A percentile compares a stretch with the other conserved stretches of the same genome.
Conservation (phyloP, 768 basidiomycete genomes). For the Lactarius akahatsu region DNA sequence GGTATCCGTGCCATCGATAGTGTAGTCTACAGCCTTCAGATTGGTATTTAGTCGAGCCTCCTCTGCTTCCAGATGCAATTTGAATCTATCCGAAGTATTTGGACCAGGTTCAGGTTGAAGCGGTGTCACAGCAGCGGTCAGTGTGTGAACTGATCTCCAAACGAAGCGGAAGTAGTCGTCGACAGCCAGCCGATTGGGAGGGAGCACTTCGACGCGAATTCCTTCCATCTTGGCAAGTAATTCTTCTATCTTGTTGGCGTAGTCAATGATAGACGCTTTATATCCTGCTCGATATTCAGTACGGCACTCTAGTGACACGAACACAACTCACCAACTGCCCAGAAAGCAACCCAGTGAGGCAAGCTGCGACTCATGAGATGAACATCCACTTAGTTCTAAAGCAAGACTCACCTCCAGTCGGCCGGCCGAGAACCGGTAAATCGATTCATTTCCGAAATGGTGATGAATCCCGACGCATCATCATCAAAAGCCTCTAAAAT, state of each 20-base stretch:
- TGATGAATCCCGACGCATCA: constrained; percentile 38
- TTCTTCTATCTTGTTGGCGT: constrained; percentile 18
- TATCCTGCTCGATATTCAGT: constrained; percentile 11
- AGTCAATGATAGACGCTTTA: constrained; percentile 18
- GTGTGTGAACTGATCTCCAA: constrained; percentile 8
- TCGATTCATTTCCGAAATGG: constrained; percentile 36
- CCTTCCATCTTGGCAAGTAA: constrained; percentile 25
- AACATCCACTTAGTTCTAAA: background rate
- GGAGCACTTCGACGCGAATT: constrained; percentile 3
- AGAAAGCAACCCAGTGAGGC: constrained; percentile 37
- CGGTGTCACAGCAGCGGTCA: constrained; percentile 6
- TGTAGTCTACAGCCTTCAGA: constrained; percentile 32
- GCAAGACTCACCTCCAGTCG: constrained; percentile 32
- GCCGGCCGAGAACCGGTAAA: constrained; percentile 33
- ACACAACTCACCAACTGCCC: constrained; percentile 30
- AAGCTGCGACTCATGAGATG: constrained; percentile 25
- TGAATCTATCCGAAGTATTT: constrained; percentile 25
- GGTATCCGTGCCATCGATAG: constrained; percentile 36
- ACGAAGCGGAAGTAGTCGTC: background rate
- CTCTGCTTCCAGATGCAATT: constrained; percentile 30
- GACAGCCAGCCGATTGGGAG: constrained; percentile 11
- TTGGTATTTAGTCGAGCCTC: constrained; percentile 33
- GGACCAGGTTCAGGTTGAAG: background rate
- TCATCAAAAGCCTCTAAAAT: constrained; percentile 39
- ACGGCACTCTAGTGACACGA: background rate